These are phyloP conservation scores for Sporobolomyces roseus DNA, from an alignment of 768 basidiomycete species.

Conservation along the genomic window DNA sequence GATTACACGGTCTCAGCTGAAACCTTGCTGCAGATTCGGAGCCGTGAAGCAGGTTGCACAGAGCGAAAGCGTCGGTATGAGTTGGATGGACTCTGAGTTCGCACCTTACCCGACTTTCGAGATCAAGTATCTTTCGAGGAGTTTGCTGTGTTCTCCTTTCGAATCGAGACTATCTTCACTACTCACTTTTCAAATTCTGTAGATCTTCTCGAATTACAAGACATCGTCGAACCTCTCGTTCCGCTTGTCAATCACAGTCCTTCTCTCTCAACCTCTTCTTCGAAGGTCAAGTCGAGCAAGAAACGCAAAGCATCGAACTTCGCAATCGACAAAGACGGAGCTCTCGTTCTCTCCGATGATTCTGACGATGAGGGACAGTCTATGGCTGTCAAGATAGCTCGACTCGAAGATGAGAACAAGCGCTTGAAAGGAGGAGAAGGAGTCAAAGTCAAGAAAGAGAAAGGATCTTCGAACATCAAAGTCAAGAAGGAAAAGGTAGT, in stretches of 20 bases:
- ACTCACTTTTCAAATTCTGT: too few relatives aligned
- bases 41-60: neutral
- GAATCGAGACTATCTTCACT: too few relatives aligned
- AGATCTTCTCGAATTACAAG: constrained; percentile 29
- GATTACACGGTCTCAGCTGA: too few relatives aligned
- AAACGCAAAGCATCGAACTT: constrained; percentile 1
- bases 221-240: constrained; percentile 17
- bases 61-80: rapidly evolving
- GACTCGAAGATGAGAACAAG: constrained; percentile 10
- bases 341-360: constrained; percentile 17
- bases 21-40: constrained; percentile 5
- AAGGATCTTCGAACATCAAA: too few relatives aligned
- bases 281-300: neutral
- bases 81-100: constrained; percentile 1
- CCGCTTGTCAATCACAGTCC: neutral
- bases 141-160: neutral
- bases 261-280: neutral
- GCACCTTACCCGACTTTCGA: constrained; percentile 1
- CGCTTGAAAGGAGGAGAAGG: constrained; percentile 16
- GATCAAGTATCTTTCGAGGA: constrained; percentile 30
- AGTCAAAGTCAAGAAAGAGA: too few relatives aligned
- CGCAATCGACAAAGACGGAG: constrained; percentile 6
- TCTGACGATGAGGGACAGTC: constrained; percentile 16
- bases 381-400: neutral
- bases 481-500: too few relatives aligned